Evolutionary conservation across 352 stramenopile genomes (phyloP).

Genomic region (Lagenidium sp.): DNA sequence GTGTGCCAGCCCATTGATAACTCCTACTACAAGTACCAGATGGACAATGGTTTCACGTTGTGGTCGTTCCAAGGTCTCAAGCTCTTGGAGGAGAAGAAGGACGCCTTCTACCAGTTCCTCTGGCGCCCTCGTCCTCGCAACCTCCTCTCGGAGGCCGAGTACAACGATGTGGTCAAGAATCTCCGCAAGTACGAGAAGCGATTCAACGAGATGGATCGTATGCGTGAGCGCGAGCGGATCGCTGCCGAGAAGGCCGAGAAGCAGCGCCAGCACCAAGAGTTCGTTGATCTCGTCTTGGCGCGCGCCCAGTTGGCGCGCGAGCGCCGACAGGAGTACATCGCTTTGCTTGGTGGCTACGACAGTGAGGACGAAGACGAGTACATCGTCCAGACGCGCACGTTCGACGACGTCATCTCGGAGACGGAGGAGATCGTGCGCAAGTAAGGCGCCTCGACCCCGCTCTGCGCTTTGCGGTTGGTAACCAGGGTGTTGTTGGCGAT

Average conservation of each 20-base stretch:
- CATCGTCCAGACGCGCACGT: slow-evolving; percentile 67
- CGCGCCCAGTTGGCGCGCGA: slow-evolving; percentile 18
- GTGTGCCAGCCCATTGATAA: slow-evolving; percentile 95
- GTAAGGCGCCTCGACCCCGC: too few relatives aligned
- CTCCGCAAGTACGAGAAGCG: slow-evolving; percentile 95
- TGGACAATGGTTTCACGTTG: slow-evolving; percentile 98
- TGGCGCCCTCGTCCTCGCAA: slow-evolving; percentile 91
- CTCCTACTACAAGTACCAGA: slow-evolving; percentile 95
- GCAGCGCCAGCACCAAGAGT: slow-evolving; percentile 56
- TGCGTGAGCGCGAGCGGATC: slow-evolving; percentile 74
- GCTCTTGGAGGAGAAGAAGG: slow-evolving; percentile 92
- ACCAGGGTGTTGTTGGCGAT: too few relatives aligned
- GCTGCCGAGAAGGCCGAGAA: slow-evolving; percentile 59
- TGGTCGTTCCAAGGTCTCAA: slow-evolving; percentile 98
- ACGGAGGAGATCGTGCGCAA: slow-evolving; percentile 69
- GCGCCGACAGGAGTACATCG: slow-evolving; percentile 53
- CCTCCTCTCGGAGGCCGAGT: slow-evolving; percentile 90
- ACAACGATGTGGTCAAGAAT: slow-evolving; percentile 94
- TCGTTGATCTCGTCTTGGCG: slow-evolving; percentile 53
- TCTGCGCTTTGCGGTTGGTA: too few relatives aligned
- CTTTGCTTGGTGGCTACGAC: slow-evolving; percentile 70
- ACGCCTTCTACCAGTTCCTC: slow-evolving; percentile 95
- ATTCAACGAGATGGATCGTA: slow-evolving; percentile 81
- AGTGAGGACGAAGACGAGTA: slow-evolving; percentile 79
- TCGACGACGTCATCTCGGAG: slow-evolving; percentile 61